Evolutionary conservation across 495 filamentous ascomycete species (phyloP), one percentile per base, ranked within the genome.

Genomic region (Massariosphaeria phaeospora): DNA sequence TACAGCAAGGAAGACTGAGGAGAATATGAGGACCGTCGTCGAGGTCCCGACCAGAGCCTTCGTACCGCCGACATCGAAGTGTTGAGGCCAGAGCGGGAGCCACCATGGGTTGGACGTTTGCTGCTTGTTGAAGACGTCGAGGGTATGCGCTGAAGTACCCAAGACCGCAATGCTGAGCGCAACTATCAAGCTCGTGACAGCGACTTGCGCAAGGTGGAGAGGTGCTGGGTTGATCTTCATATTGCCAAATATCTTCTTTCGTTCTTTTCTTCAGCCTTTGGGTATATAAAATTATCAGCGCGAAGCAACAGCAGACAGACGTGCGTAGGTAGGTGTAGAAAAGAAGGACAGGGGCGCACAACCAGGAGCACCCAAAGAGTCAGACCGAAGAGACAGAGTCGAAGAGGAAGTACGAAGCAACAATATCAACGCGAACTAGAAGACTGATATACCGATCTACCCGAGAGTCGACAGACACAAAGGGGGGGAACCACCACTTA

Each of bases 61-160:
- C 11, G 68, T 65, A 24, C 67, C 66, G 3, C 50, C 20, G 3
- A 52, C 52, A 34, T 70, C 63, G 48, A 72, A 70, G 51, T 70
- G 68, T 33, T 65, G 52, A 1, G 69, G 68, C 68, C 68, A 70
- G 13, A 70, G 44, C 8, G 68, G 68, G 10, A 72, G 48, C 53
- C 68, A 69, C 69, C 69, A 72, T 18, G 61, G 65, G 48, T 72
- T 69, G n/a, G 57, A 56, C 3, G 46, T 44, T 27, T 67, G 65
- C 40, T 69, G 34, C 9, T 52, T 59, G 55, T 67, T 60, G 53
- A 58, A 71, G 49, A 68, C 43, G 40, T 52, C 47, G 43, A 69
- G 55, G 3, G 63, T 66, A 18, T 65, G 61, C 3, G 58, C 63
- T 25, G 69, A 55, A 3, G 55, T 62, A 12, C 67, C 68, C 21